Evolutionary conservation across 495 filamentous ascomycete species (phyloP).

Genomic region (Chaetomium fimeti): DNA sequence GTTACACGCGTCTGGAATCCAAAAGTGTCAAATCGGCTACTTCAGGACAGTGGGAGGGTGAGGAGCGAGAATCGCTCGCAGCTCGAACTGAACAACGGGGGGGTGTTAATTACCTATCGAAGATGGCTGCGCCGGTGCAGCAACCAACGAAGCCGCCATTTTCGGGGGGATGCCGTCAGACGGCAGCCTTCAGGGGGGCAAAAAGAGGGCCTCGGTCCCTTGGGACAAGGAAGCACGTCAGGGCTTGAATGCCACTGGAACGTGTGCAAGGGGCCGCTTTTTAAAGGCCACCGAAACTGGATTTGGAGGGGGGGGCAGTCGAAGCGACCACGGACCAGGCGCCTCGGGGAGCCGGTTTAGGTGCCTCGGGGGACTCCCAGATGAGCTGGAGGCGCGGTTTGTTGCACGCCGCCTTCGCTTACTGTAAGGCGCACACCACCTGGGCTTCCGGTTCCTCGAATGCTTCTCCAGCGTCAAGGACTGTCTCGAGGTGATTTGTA

Average conservation of each 20-base stretch:
- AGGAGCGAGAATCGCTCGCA: slow-evolving; percentile 17
- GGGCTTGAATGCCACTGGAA: neutral
- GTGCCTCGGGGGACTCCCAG: slow-evolving; percentile 10
- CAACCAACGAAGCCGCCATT: slow-evolving; percentile 38
- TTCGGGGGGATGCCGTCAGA: slow-evolving; percentile 18
- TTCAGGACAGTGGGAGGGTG: slow-evolving; percentile 5
- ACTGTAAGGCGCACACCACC: slow-evolving; percentile 18
- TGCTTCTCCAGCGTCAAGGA: slow-evolving; percentile 12
- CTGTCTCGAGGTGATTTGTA: neutral
- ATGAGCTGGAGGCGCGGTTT: neutral
- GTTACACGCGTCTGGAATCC: slow-evolving; percentile 19
- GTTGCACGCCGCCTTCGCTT: slow-evolving; percentile 23
- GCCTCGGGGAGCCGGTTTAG: slow-evolving; percentile 19
- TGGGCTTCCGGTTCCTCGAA: slow-evolving; percentile 4
- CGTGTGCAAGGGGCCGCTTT: neutral
- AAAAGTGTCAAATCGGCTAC: slow-evolving; percentile 25
- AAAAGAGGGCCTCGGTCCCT: neutral
- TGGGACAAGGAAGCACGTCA: neutral
- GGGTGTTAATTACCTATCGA: slow-evolving; percentile 37
- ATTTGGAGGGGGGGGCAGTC: slow-evolving; percentile 25
- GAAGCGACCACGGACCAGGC: slow-evolving; percentile 27
- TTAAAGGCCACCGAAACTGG: slow-evolving; percentile 24
- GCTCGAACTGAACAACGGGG: slow-evolving; percentile 23
- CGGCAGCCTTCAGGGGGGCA: slow-evolving; percentile 5
- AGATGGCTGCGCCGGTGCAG: slow-evolving; percentile 34